Evolutionary conservation across 805 yeast genomes (phyloP).

Genomic region (Metschnikowia cerradonensis): DNA sequence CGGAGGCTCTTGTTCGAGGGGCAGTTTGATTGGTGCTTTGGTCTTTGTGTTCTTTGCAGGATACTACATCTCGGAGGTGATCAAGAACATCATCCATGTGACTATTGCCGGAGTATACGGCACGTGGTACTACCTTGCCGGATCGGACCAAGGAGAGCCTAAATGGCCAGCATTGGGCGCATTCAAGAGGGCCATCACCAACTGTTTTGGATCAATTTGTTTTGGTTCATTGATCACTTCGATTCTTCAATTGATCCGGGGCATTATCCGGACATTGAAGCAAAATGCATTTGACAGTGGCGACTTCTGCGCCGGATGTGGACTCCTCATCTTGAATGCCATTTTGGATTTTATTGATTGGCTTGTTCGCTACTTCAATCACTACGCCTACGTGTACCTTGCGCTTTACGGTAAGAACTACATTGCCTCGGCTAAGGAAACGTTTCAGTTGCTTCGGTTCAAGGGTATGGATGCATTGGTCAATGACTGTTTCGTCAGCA

Average conservation of each 20-base stretch:
- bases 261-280: conserved; percentile 48
- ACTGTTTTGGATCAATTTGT: conserved; percentile 86
- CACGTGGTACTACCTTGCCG: conserved; percentile 82
- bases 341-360: conserved; percentile 67
- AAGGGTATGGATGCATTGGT: conserved; percentile 83
- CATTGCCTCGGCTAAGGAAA: conserved; percentile 70
- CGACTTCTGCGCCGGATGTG: conserved; percentile 49
- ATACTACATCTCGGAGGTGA: conserved; percentile 75
- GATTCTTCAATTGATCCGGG: conserved; percentile 62
- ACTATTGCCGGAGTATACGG: conserved; percentile 84
- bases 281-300: conserved; percentile 50
- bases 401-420: conserved; percentile 85
- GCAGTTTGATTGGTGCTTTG: conserved; percentile 63
- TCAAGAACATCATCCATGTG: conserved; percentile 75
- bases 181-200: conserved; percentile 73
- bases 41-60: conserved; percentile 80
- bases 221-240: conserved; percentile 77
- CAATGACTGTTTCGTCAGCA: conserved; percentile 77
- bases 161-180: conserved; percentile 77
- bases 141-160: conserved; percentile 76
- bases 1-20: conserved; percentile 51
- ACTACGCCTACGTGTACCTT: conserved; percentile 81
- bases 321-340: conserved; percentile 52
- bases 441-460: conserved; percentile 70
- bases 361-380: conserved; percentile 81